phyloP scores from a whole-genome alignment of 2,329 filamentous ascomycete species.

The Aspergillus sp. region DNA sequence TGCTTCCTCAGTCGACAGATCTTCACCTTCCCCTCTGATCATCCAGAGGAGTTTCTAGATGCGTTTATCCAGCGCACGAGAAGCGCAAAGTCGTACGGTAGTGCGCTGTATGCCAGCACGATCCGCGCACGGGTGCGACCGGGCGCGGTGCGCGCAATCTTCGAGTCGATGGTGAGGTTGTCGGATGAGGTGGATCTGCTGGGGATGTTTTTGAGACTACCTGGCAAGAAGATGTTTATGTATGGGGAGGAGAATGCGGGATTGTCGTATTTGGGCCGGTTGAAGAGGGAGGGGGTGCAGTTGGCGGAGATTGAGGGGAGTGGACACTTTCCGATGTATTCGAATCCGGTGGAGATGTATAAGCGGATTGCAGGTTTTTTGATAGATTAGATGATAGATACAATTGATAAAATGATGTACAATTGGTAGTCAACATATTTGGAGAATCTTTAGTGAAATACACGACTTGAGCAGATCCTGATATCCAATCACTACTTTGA shows the following conservation, averaged over 20 bases:
- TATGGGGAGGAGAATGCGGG: constrained; percentile 15
- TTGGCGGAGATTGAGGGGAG: constrained; percentile 15
- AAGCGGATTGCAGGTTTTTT: constrained; percentile 13
- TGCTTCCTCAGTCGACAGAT: constrained; percentile 22
- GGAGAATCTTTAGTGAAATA: too few species aligned
- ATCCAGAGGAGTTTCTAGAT: constrained; percentile 12
- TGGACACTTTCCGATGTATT: constrained; percentile 24
- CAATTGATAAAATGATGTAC: too few species aligned
- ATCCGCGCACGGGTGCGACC: constrained; percentile 12
- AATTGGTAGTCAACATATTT: too few species aligned
- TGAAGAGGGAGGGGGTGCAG: constrained; percentile 12
- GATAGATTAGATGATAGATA: not conserved
- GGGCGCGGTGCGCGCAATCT: constrained; percentile 14
- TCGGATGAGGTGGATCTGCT: constrained; percentile 16
- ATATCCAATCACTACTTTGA: constrained; percentile 1
- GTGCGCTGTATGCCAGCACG: constrained; percentile 15
- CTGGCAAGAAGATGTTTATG: constrained; percentile 17
- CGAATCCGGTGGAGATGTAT: constrained; percentile 22
- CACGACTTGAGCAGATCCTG: not conserved
- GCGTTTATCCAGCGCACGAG: constrained; percentile 14
- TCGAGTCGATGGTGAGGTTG: constrained; percentile 19
- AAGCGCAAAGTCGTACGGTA: constrained; percentile 6
- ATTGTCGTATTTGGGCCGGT: constrained; percentile 14
- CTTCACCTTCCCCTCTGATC: constrained; percentile 11
- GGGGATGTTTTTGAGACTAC: constrained; percentile 10